phyloP scores from a whole-genome alignment of 208 protist species.

The Acanthamoeba castellanii region DNA sequence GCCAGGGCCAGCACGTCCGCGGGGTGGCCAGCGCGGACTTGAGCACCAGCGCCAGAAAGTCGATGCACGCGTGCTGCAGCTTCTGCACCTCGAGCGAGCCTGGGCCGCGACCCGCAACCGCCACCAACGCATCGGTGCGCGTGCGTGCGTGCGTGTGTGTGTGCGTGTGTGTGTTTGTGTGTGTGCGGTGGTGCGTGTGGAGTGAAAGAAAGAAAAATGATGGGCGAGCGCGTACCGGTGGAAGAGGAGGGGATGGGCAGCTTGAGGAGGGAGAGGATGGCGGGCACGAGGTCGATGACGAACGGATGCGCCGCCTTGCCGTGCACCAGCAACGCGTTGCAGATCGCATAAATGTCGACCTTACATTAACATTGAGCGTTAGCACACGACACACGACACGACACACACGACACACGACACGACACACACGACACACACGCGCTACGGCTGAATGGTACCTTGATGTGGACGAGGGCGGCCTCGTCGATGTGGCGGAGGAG shows the following conservation, averaged over 20 bases:
- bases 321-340: slow-evolving; percentile 30
- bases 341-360: slow-evolving; percentile 8
- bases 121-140: too few relatives aligned
- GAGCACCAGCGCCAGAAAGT: neutral
- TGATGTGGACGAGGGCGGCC: neutral
- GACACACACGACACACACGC: neutral
- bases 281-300: neutral
- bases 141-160: neutral
- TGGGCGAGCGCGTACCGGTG: neutral
- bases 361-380: neutral
- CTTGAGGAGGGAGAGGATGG: slow-evolving; percentile 1
- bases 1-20: neutral
- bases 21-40: neutral
- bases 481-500: neutral
- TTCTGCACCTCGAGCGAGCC: neutral
- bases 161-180: neutral
- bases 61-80: slow-evolving; percentile 59
- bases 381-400: neutral
- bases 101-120: neutral
- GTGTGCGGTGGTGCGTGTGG: neutral
- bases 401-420: neutral
- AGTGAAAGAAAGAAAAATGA: neutral
- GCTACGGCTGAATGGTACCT: neutral
- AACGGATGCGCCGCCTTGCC: neutral
- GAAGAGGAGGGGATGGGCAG: neutral